These are phyloP conservation scores for Cystobasidium pallidum DNA, from an alignment of 1,284 basidiomycete genomes.

Conservation along the genomic window DNA sequence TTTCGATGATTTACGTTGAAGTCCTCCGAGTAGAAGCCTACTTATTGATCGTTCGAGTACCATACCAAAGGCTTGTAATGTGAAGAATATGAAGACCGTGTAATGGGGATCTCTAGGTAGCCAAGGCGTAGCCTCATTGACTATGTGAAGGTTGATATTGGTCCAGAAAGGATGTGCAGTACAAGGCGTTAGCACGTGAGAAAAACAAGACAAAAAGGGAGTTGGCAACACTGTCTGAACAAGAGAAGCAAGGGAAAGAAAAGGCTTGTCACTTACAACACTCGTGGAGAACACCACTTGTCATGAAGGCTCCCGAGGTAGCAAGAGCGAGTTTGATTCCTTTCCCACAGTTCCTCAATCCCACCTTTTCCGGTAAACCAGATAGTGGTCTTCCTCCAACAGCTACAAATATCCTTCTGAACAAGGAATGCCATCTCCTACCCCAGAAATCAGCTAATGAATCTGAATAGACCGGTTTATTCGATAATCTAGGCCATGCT, in stretches of 20 bases:
- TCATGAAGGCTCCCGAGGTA: constrained; percentile 26
- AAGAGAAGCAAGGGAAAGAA: too few species aligned
- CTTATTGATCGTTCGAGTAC: constrained; percentile 13
- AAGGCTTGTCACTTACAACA: constrained; percentile 23
- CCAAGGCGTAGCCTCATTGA: constrained; percentile 39
- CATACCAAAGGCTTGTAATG: constrained; percentile 33
- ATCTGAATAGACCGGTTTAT: constrained; percentile 3
- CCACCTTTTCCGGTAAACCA: background rate
- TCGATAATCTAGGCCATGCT: constrained; percentile 40
- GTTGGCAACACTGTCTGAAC: too few species aligned
- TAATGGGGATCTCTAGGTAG: constrained; percentile 33
- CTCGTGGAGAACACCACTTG: constrained; percentile 35
- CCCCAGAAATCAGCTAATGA: constrained; percentile 41
- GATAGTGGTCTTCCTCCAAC: constrained; percentile 14
- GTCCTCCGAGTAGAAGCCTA: background rate
- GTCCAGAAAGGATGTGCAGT: too few species aligned
- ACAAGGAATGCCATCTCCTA: constrained; percentile 40
- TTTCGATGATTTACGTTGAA: background rate
- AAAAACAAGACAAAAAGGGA: too few species aligned
- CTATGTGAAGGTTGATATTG: background rate
- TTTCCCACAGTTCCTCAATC: background rate
- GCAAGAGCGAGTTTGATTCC: background rate
- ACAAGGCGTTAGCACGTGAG: too few species aligned
- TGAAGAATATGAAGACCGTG: constrained; percentile 30
- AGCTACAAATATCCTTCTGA: constrained; percentile 28